phyloP scores from a whole-genome alignment of 2,329 filamentous ascomycete species.

The Fusarium annulatum region DNA sequence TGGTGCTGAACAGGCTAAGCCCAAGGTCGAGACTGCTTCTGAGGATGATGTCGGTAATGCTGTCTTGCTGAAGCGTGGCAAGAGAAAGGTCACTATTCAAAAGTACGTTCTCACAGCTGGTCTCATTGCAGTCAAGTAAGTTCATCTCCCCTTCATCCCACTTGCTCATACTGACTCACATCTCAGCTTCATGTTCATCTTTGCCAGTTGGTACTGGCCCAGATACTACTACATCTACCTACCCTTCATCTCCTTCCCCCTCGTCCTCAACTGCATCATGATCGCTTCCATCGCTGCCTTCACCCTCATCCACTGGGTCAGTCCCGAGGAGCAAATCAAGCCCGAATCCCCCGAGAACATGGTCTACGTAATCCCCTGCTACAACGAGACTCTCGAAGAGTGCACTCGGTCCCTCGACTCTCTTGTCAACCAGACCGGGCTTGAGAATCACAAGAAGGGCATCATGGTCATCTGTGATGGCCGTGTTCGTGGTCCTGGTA shows the following conservation, averaged over 20 bases:
- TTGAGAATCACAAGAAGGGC: background rate
- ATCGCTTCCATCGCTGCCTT: background rate
- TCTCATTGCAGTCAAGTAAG: background rate
- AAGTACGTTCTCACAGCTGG: background rate
- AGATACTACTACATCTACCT: background rate
- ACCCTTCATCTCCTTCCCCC: background rate
- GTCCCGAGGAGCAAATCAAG: background rate
- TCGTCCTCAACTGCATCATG: background rate
- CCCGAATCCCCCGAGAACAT: background rate
- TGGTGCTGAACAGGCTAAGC: background rate
- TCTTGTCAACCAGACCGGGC: background rate
- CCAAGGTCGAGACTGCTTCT: background rate
- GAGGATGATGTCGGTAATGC: background rate
- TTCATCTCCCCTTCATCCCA: background rate
- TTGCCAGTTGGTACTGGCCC: background rate
- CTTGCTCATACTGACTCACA: rapidly evolving
- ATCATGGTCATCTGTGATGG: conserved; percentile 1
- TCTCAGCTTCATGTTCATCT: background rate
- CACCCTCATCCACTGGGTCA: background rate
- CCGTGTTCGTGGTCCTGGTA: background rate
- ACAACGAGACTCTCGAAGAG: background rate
- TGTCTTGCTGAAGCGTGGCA: background rate
- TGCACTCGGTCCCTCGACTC: background rate
- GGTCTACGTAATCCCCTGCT: background rate
- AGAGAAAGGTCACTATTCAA: background rate